A percentile compares a stretch with the other conserved stretches of the same genome.
These are phyloP conservation scores for Botrytis aclada DNA, from an alignment of 2,329 filamentous ascomycete genomes.

Conservation along the genomic window DNA sequence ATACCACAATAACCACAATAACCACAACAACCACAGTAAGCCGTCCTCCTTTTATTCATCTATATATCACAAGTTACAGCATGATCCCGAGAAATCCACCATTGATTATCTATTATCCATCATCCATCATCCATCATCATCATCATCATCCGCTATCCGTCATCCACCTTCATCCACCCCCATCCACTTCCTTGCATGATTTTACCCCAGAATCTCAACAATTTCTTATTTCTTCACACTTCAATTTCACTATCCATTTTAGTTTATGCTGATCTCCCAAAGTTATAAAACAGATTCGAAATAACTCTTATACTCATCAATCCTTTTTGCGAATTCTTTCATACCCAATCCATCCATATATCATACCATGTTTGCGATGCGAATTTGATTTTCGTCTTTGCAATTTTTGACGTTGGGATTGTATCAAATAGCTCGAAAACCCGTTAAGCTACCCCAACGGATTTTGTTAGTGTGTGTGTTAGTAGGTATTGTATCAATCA, in stretches of 20 bases:
- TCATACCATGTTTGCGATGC: not conserved
- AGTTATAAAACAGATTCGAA: not conserved
- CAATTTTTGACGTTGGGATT: not conserved
- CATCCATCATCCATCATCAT: not conserved
- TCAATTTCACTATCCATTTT: not conserved
- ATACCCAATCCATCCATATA: not conserved
- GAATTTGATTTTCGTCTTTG: not conserved
- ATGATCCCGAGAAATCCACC: not conserved
- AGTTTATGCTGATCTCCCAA: not conserved
- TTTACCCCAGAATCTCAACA: constrained; percentile 16
- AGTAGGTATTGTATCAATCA: not conserved
- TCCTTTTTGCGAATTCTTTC: not conserved
- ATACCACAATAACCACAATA: not conserved
- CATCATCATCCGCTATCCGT: not conserved
- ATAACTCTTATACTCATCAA: not conserved
- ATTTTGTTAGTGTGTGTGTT: not conserved
- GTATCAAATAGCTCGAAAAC: not conserved
- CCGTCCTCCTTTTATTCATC: not conserved
- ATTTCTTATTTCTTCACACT: not conserved
- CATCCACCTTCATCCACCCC: not conserved
- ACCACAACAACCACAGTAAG: not conserved
- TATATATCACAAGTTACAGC: not conserved
- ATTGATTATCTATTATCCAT: not conserved
- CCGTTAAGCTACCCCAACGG: constrained; percentile 9
- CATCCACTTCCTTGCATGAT: constrained; percentile 5